phyloP scores from a whole-genome alignment of 768 basidiomycete genomes.

The Russula foetens region DNA sequence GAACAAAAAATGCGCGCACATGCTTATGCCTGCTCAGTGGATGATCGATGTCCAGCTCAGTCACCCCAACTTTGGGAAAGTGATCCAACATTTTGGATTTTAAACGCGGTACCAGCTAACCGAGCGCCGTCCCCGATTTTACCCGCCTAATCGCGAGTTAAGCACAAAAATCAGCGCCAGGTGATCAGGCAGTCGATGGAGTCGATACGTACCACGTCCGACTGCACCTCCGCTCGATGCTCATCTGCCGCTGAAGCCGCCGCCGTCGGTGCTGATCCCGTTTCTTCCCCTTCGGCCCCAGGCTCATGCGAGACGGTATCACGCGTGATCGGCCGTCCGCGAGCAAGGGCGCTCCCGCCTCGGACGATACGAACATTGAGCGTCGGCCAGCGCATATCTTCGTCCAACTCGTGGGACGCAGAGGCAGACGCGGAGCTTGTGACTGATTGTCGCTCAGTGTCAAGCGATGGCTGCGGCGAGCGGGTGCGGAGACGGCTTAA shows the following conservation, averaged over 20 bases:
- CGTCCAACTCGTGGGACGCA: slow-evolving; percentile 26
- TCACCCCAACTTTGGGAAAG: slow-evolving; percentile 30
- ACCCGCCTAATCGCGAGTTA: neutral
- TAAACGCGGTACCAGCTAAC: slow-evolving; percentile 17
- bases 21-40: neutral
- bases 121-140: neutral
- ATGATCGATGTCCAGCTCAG: slow-evolving; percentile 12
- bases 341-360: slow-evolving; percentile 19
- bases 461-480: slow-evolving; percentile 24
- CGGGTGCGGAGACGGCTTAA: slow-evolving; percentile 19
- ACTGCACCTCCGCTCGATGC: neutral
- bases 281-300: neutral
- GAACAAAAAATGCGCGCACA: neutral
- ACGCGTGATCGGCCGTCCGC: slow-evolving; percentile 16
- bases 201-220: neutral
- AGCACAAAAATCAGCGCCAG: neutral
- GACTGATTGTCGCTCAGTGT: slow-evolving; percentile 24
- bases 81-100: slow-evolving; percentile 27
- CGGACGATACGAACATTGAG: slow-evolving; percentile 27
- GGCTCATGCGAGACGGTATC: neutral
- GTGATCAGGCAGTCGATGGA: neutral
- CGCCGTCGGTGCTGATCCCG: neutral
- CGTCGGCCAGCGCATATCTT: slow-evolving; percentile 24
- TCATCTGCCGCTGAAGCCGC: neutral
- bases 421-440: slow-evolving; percentile 26